A percentile compares a stretch with the other conserved stretches of the same genome.
phyloP scores from a whole-genome alignment of 2,329 filamentous ascomycete species.

The Bimuria novae-zelandiae region DNA sequence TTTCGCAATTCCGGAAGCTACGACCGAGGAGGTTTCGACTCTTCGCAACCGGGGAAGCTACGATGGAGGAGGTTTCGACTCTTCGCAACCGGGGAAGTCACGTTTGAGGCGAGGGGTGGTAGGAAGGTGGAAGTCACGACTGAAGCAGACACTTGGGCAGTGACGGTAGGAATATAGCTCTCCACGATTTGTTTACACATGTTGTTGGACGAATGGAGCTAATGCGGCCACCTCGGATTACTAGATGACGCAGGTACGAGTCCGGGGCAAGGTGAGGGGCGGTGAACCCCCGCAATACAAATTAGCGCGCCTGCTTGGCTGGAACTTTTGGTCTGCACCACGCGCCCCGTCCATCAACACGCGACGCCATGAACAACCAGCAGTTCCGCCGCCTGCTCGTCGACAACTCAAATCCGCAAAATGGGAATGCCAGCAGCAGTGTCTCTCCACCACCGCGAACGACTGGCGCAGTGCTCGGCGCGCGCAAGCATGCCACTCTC shows the following conservation, averaged over 20 bases:
- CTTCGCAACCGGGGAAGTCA: too few species aligned
- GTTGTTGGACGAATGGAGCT: background rate
- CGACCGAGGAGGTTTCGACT: too few species aligned
- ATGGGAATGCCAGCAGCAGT: conserved; percentile 36
- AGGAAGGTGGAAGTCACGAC: too few species aligned
- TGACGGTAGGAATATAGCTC: too few species aligned
- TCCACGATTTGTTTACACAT: background rate
- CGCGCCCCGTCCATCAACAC: background rate
- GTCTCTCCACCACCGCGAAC: conserved; percentile 34
- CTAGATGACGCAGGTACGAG: background rate
- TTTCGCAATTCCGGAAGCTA: too few species aligned
- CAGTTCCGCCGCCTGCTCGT: conserved; percentile 85
- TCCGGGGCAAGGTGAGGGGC: background rate
- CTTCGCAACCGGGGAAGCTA: too few species aligned
- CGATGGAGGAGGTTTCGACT: too few species aligned
- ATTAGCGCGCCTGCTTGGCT: conserved; percentile 9
- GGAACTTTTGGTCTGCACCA: conserved; percentile 1
- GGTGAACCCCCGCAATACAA: background rate
- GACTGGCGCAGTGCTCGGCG: conserved; percentile 65
- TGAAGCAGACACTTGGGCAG: background rate
- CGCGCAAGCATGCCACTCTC: conserved; percentile 77
- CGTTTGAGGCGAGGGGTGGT: too few species aligned
- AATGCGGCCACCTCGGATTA: too few species aligned
- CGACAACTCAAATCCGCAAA: conserved; percentile 52
- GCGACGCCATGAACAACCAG: conserved; percentile 80